Evolutionary conservation across 495 filamentous ascomycete species (phyloP), one percentile per base, ranked within the genome.

Genomic region (Bacidia rubella): DNA sequence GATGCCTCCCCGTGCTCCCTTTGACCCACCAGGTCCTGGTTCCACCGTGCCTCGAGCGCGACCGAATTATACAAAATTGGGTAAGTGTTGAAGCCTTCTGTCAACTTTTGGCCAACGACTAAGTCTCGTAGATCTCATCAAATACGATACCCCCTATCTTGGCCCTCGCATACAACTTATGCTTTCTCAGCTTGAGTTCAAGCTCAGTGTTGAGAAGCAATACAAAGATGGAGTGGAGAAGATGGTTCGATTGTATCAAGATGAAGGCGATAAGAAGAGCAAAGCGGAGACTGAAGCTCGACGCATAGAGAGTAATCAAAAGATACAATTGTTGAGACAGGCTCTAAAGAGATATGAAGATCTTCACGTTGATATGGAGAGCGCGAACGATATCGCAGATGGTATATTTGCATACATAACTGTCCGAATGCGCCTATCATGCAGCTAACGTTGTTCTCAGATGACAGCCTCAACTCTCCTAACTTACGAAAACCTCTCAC

Each of bases 211-310:
- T 35, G 92, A 99, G 69, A 94, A 96, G 63, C 92, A 99, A 68
- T 99, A 99, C 69, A 92, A 97, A 60, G 93, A 93, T 56, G 92
- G 92, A 54, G 90, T 99, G 58, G 93, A 99, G 68, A 99, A 99
- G 74, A 99, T 99, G 93, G 86, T 94, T 40, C 87, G 89, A 65
- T 74, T 97, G 41, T 99, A 99, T 63, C 83, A 92, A 66, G 89
- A 97, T 70, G 92, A 97, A 66, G 90, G 92, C n/a, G 92, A 99
- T 62, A 81, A 87, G 54, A 96, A 94, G 71, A 95, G 89, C 69
- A 86, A 81, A 59, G 78, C 84, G 48, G 92, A 99, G 69, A 93
- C 92, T 22, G 87, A 94, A 62, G 85, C 80, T 27, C 79, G 83
- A 62, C 78, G 86, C 35, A 81, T 95, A 53, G 92, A 99, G 70